Evolutionary conservation across 805 yeast species (phyloP), one percentile per base, ranked within the genome.

Genomic region (Hanseniaspora vineae): DNA sequence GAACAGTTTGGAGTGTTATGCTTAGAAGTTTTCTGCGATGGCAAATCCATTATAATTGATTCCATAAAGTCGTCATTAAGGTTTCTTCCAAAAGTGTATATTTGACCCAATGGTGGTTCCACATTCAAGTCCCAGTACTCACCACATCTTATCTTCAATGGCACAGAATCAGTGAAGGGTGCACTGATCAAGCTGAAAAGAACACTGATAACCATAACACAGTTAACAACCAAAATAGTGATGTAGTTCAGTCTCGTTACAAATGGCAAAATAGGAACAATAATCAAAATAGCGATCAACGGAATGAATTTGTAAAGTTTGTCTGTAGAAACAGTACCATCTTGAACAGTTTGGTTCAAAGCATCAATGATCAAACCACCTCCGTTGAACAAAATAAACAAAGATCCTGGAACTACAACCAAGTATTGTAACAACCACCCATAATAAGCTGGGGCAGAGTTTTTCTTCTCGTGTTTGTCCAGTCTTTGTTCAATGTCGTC

Each of bases 401-500:
- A 70, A 2, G 79, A 66, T 1, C 82, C 66, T 2, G 96, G 96
- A 13, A 82, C 85, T 15, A 81, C 59, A 1, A 80, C 51, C 32
- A 84, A 53, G 56, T 76, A 86, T 60, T 88, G 95, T 15, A 85
- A 53, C 14, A 81, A 71, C 96, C 96, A 88, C 56, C 83, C 95
- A 58, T 82, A 85, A 39, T 80, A 74, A 2, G 37, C 33, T 10
- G 47, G 50, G 1, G 19, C 35, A 2, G 20, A 8, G 18, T 35
- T 15, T 31, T 39, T 40, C 15, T 44, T 46, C 14, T 44, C 45
- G 19, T 47, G 47, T 35, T 42, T 44, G 13, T 33, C 33, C 13
- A 43, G 46, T 20, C n/a, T 23, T 31, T 42, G 32, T 15, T 46
- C 39, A 23, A 40, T 40, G 31, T 44, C 47, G 13, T 31, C 23